These are phyloP conservation scores for Epichloe bromicola DNA, from an alignment of 2,329 filamentous ascomycete genomes.

Conservation along the genomic window DNA sequence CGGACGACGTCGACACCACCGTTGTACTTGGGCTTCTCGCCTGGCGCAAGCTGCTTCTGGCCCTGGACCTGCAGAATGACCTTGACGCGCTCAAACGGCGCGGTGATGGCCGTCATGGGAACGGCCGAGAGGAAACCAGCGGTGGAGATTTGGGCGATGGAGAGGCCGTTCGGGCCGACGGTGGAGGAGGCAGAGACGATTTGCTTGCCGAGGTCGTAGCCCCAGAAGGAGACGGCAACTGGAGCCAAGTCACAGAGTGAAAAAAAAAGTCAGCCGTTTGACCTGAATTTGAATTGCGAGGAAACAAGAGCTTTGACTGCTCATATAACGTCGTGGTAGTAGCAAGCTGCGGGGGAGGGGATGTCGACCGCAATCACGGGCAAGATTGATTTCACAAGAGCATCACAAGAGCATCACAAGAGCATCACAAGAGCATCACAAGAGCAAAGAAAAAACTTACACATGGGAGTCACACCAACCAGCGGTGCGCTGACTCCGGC, in stretches of 20 bases:
- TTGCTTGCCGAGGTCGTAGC: conserved; percentile 89
- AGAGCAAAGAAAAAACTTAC: conserved; percentile 41
- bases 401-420: neutral
- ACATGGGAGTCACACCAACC: conserved; percentile 97
- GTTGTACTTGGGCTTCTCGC: conserved; percentile 84
- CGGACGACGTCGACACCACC: conserved; percentile 83
- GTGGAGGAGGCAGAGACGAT: conserved; percentile 60
- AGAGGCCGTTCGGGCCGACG: conserved; percentile 56
- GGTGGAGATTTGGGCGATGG: conserved; percentile 75
- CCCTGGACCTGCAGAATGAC: conserved; percentile 96
- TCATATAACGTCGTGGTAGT: no score
- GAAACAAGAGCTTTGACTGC: no score
- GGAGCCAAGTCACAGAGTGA: neutral
- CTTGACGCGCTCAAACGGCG: conserved; percentile 96
- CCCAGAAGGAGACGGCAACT: conserved; percentile 67
- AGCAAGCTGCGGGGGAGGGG: no score
- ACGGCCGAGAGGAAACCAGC: conserved; percentile 97
- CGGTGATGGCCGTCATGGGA: conserved; percentile 96
- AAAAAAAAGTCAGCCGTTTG: neutral
- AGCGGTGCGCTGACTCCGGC: conserved; percentile 93
- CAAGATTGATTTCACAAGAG: neutral
- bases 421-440: neutral
- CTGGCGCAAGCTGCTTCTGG: conserved; percentile 75
- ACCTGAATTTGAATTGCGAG: neutral
- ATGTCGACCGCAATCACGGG: no score